Conservation (phyloP, 2,329 filamentous ascomycete species). For the Simplicillium sp. region DNA sequence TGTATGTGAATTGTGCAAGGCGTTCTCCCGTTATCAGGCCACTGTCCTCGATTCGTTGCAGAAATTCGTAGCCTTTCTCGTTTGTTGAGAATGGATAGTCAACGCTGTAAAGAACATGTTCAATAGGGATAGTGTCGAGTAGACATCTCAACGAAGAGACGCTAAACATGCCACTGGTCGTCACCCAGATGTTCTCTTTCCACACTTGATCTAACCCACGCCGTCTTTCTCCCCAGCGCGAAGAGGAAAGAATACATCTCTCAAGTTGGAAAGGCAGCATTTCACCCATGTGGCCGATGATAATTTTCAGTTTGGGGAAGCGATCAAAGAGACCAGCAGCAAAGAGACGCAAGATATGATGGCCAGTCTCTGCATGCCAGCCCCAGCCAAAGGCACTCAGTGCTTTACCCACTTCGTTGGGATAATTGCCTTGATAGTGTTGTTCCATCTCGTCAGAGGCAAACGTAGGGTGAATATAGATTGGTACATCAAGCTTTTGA, state of each 20-base stretch:
- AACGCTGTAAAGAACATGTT: slow-evolving; percentile 44
- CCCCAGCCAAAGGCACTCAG: slow-evolving; percentile 34
- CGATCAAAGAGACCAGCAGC: slow-evolving; percentile 23
- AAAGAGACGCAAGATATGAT: slow-evolving; percentile 27
- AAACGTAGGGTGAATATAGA: slow-evolving; percentile 40
- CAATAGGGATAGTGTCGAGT: slow-evolving; percentile 32
- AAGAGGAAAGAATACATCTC: slow-evolving; percentile 23
- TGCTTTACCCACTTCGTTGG: slow-evolving; percentile 14
- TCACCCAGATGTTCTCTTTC: slow-evolving; percentile 47
- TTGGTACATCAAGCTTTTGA: slow-evolving; percentile 34
- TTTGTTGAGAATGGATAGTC: slow-evolving; percentile 47
- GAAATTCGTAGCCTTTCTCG: slow-evolving; percentile 35
- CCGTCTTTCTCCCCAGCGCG: slow-evolving; percentile 18
- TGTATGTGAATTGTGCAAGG: slow-evolving; percentile 36
- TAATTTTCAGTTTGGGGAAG: slow-evolving; percentile 25
- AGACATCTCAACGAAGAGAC: slow-evolving; percentile 35
- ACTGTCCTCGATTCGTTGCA: slow-evolving; percentile 37
- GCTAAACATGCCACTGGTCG: slow-evolving; percentile 43
- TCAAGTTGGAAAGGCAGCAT: slow-evolving; percentile 46
- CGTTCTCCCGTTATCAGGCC: slow-evolving; percentile 38
- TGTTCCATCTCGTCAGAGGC: slow-evolving; percentile 17
- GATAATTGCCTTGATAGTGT: slow-evolving; percentile 18
- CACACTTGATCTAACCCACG: slow-evolving; percentile 38
- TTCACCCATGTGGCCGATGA: slow-evolving; percentile 31
- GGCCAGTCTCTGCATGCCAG: slow-evolving; percentile 40